Conservation (phyloP, 116 monocot genomes). For the Iris pallida region DNA sequence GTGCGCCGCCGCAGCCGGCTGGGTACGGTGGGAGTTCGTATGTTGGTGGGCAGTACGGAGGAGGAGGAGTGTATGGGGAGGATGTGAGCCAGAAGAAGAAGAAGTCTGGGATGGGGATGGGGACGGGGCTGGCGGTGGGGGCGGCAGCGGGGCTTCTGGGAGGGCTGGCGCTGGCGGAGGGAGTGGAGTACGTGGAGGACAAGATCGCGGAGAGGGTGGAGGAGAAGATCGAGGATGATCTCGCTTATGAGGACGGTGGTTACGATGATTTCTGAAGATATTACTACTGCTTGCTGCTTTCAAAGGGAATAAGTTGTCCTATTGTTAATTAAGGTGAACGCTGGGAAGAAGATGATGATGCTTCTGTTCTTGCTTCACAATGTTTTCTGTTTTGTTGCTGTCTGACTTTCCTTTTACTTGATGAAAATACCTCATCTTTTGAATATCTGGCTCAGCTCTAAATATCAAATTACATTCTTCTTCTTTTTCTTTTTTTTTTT, state of each 20-base stretch:
- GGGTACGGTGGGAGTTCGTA: constrained; percentile 16
- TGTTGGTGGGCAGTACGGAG: constrained; percentile 3
- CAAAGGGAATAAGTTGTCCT: no score
- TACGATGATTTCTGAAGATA: constrained; percentile 15
- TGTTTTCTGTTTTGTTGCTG: no score
- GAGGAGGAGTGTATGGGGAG: constrained; percentile 17
- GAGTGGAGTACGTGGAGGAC: constrained; percentile 61
- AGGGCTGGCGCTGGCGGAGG: constrained; percentile 74
- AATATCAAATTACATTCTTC: no score
- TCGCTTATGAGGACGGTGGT: constrained; percentile 36
- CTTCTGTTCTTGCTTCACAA: no score
- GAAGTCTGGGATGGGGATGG: constrained; percentile 82
- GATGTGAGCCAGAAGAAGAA: constrained; percentile 36
- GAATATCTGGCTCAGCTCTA: no score
- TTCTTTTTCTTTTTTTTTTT: no score
- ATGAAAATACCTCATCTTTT: no score
- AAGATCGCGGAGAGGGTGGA: constrained; percentile 62
- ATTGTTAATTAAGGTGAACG: no score
- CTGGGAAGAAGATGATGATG: no score
- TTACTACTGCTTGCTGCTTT: background rate
- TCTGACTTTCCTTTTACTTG: no score
- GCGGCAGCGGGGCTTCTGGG: constrained; percentile 79
- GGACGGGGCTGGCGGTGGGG: constrained; percentile 81
- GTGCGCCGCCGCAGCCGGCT: constrained; percentile 6
- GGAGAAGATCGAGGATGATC: constrained; percentile 71